Base-by-base conservation (phyloP, 2,329 filamentous ascomycete genomes). In the Aspergillus brasiliensis region DNA sequence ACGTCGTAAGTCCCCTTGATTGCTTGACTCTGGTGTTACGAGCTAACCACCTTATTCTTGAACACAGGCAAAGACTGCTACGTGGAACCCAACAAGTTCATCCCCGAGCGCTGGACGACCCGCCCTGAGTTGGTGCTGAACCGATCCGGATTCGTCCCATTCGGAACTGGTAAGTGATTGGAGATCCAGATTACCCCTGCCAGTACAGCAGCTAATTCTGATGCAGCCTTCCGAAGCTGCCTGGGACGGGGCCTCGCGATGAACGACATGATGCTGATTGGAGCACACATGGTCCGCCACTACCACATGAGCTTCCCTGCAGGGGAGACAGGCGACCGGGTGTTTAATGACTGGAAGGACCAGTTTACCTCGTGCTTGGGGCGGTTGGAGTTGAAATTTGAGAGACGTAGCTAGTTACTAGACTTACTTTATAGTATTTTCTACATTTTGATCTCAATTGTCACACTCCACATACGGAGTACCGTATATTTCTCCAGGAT, bases 101-200 rank as follows among this genome's bases (percentile, higher is more conserved):
- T 67, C 25, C 65, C 65, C 6, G 65, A 67, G 44, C 58, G 65
- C 51, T 67, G 63, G 65, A 57, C 59, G 15, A 62, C 44, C 3
- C 28, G 46, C 2, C 63, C 63, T 2, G 58, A 64, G 3, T 55
- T 65, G 61, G 55, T 67, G 7, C 58, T 44, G 23, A 58, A 65
- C 28, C 57, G 57, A 42, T 38, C 53, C 1, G 63, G 56, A 10
- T 64, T 61, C n/a, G 44, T 55, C 2, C 65, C 65, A 13, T 67
- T 67, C 55, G 65, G 61, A 37, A 54, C 52, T 17, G 65, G 65
- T 65, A 54, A 55, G 57, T 38, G 5, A 5, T 27, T 15, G 17
- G 37, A 44, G n/a, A n/a, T n/a, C 28, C 28, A 31, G 10, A 31
- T 38, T 38, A 6, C 37, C 37, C 37, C 37, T 38, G 8, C 37